Base-by-base conservation (phyloP, 2,329 filamentous ascomycete genomes). In the Chaetomium strumarium region DNA sequence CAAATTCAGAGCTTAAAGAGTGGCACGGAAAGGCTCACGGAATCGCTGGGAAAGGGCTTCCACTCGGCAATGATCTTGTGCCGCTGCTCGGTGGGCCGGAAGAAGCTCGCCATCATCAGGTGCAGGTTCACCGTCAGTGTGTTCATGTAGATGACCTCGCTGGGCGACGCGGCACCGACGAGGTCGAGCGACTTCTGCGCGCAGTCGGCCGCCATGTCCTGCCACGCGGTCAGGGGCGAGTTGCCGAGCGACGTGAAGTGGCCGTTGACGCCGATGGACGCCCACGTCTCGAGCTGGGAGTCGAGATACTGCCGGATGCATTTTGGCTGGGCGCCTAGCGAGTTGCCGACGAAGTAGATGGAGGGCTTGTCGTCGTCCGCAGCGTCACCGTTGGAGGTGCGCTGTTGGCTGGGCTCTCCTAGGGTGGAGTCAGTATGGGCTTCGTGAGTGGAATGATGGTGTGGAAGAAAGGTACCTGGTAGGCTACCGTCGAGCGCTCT, bases 341-440 rank as follows among this genome's bases (percentile, higher is more conserved):
- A 95, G 72, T 96, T 95, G 52, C 91, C 91, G 60, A 90, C 92
- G 58, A 96, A 83, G 68, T 96, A 96, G 54, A 89, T 84, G 54
- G 77, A 79, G 44, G 72, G 70, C 29, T 75, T 70, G n/a, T 74
- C 63, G 1, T 68, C 63, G 14, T 58, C 33, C 5, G 4, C 33
- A 14, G 11, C 12, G 3, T 34, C 9, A 6, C 33, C 33, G 9
- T 34, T 34, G 9, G 33, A 34, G 33, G 4, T 34, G 4, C 3
- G 5, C 4, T 34, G 43, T 33, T 62, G 58, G 44, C 68, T 67
- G 41, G 54, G 9, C 12, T 29, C 34, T 19, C 33, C 45, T 44
- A n/a, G 14, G 12, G 11, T 10, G 9, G 4, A 14, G 11, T 44
- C 14, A 33, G 29, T 17, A 16, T 12, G 16, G 38, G 24, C 8